Conservation (phyloP, 345 rosid species). For the Camelina neglecta region DNA sequence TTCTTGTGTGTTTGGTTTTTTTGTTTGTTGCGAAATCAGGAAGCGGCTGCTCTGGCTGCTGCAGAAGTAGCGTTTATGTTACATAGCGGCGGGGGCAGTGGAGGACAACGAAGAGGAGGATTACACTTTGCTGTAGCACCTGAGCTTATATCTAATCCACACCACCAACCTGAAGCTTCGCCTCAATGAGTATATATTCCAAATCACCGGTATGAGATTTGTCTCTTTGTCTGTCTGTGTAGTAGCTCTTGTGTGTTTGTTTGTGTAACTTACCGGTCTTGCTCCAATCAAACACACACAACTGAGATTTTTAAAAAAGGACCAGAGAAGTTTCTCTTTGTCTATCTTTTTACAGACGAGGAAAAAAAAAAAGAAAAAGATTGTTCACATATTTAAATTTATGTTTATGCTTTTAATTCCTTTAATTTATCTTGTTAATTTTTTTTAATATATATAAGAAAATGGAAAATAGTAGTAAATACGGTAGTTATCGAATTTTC, state of each 20-base stretch:
- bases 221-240: slow-evolving; percentile 17
- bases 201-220: not conserved
- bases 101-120: slow-evolving; percentile 67
- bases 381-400: slow-evolving; percentile 12
- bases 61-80: slow-evolving; percentile 91
- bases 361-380: slow-evolving; percentile 14
- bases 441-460: not conserved
- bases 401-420: not conserved
- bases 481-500: not conserved
- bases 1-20: not conserved
- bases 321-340: slow-evolving; percentile 20
- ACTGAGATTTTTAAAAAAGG: slow-evolving; percentile 3
- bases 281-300: slow-evolving; percentile 22
- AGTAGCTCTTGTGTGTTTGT: slow-evolving; percentile 32
- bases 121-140: slow-evolving; percentile 75
- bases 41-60: slow-evolving; percentile 87
- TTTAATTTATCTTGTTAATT: not conserved
- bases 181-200: slow-evolving; percentile 11
- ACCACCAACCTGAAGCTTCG: slow-evolving; percentile 34
- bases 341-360: slow-evolving; percentile 30
- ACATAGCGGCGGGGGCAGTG: slow-evolving; percentile 58
- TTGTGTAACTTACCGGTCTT: slow-evolving; percentile 21
- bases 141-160: slow-evolving; percentile 52
- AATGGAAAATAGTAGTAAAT: not conserved
- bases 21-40: slow-evolving; percentile 52